Evolutionary conservation across 345 rosid genomes (phyloP).

Genomic region (Isatis tinctoria): DNA sequence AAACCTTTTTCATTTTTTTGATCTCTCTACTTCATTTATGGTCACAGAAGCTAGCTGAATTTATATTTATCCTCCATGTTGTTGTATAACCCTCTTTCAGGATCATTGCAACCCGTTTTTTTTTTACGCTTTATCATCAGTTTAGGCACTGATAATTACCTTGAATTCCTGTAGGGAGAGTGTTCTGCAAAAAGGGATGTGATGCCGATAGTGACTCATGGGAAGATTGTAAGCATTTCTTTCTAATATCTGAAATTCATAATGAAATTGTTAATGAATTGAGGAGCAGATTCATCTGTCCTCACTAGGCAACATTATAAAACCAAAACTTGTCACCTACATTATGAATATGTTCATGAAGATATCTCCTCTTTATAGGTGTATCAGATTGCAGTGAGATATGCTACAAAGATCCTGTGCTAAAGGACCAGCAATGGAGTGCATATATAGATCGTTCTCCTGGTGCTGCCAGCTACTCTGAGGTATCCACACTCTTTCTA

Average conservation of each 20-base stretch:
- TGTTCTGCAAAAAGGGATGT: slow-evolving; percentile 98
- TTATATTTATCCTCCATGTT: not conserved
- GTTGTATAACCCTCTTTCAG: not conserved
- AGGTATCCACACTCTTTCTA: slow-evolving; percentile 39
- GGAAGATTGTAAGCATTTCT: slow-evolving; percentile 82
- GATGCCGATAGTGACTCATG: slow-evolving; percentile 75
- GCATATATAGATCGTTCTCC: slow-evolving; percentile 92
- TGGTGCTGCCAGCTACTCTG: slow-evolving; percentile 74
- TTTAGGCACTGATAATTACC: not conserved
- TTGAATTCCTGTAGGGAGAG: slow-evolving; percentile 67
- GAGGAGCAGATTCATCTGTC: not conserved
- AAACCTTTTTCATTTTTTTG: not conserved
- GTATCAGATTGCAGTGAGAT: slow-evolving; percentile 71
- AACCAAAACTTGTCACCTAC: slow-evolving; percentile 1
- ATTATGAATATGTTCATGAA: slow-evolving; percentile 5
- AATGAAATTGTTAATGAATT: not conserved
- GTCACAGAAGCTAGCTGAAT: not conserved
- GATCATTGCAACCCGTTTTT: not conserved
- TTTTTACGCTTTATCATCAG: not conserved
- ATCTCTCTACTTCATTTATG: not conserved
- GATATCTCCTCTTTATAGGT: slow-evolving; percentile 45
- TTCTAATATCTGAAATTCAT: not conserved
- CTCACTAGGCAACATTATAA: not conserved
- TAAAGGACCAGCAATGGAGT: slow-evolving; percentile 89
- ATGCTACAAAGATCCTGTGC: slow-evolving; percentile 95